Evolutionary conservation across 2,329 filamentous ascomycete species (phyloP).

Genomic region (Colletotrichum horii): DNA sequence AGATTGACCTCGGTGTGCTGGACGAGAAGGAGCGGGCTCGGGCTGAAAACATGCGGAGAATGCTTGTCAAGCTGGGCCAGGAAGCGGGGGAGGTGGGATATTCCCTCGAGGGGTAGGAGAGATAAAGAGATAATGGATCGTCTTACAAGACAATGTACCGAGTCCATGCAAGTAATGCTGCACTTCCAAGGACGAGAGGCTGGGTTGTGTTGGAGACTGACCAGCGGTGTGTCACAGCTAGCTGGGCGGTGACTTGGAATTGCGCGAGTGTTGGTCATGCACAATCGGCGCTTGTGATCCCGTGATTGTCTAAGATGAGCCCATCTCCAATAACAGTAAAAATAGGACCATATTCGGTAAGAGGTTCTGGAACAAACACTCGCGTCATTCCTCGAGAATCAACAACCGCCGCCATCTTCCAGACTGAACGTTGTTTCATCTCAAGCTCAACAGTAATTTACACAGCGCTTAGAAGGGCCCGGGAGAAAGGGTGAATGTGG

Average conservation of each 20-base stretch:
- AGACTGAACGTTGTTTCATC: not conserved
- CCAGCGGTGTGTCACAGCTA: conserved; percentile 17
- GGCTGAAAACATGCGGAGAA: conserved; percentile 68
- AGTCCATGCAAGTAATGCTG: not conserved
- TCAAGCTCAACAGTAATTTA: not conserved
- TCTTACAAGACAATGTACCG: not conserved
- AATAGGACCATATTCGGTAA: not conserved
- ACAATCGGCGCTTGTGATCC: conserved; percentile 2
- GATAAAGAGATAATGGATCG: conserved; percentile 1
- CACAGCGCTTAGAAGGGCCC: not conserved
- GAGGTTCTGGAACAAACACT: not conserved
- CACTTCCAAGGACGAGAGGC: conserved; percentile 7
- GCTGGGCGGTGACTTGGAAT: not conserved
- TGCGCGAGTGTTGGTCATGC: conserved; percentile 8
- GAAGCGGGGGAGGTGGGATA: conserved; percentile 68
- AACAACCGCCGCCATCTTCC: not conserved
- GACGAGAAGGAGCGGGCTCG: conserved; percentile 46
- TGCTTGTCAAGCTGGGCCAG: conserved; percentile 66
- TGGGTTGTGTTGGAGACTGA: not conserved
- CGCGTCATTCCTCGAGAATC: not conserved
- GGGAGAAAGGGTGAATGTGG: not conserved
- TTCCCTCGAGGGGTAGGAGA: conserved; percentile 51
- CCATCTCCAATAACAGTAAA: not conserved
- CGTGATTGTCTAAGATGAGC: not conserved
- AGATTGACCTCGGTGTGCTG: conserved; percentile 59